Conservation (phyloP, 768 basidiomycete species). For the Podaxis carcinomalis region DNA sequence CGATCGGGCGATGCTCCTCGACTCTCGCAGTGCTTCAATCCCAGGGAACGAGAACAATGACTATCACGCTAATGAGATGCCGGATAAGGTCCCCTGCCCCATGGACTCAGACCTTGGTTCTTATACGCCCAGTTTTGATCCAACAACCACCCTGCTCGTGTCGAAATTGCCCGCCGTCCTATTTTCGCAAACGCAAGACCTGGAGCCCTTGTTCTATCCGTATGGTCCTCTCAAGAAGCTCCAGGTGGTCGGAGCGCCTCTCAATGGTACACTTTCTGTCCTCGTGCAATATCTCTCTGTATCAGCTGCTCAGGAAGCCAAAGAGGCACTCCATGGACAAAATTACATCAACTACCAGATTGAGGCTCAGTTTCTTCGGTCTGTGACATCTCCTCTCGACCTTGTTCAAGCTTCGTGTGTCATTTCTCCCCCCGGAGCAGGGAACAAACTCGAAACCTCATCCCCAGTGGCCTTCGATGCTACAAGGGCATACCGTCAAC, state of each 20-base stretch:
- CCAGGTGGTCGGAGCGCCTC: slow-evolving; percentile 39
- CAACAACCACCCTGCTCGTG: slow-evolving; percentile 55
- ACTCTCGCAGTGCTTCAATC: slow-evolving; percentile 36
- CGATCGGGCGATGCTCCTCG: slow-evolving; percentile 64
- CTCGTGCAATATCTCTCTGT: slow-evolving; percentile 59
- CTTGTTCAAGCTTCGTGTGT: background rate
- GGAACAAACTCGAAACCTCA: background rate
- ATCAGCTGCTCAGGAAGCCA: slow-evolving; percentile 61
- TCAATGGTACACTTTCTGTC: slow-evolving; percentile 44
- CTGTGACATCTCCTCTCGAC: slow-evolving; percentile 9
- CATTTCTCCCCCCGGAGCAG: background rate
- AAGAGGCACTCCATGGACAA: slow-evolving; percentile 56
- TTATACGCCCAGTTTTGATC: slow-evolving; percentile 28
- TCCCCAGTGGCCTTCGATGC: background rate
- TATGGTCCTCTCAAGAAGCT: slow-evolving; percentile 67
- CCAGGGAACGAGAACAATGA: slow-evolving; percentile 13
- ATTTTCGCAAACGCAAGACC: slow-evolving; percentile 62
- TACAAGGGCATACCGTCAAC: background rate
- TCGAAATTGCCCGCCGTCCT: slow-evolving; percentile 61
- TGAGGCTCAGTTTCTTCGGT: slow-evolving; percentile 29
- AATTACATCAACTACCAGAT: slow-evolving; percentile 47
- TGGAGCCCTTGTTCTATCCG: slow-evolving; percentile 71
- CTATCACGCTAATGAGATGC: slow-evolving; percentile 22
- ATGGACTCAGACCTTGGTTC: slow-evolving; percentile 25
- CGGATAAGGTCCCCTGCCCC: slow-evolving; percentile 26